A percentile compares a stretch with the other conserved stretches of the same genome.
Evolutionary conservation across 768 basidiomycete species (phyloP).

Genomic region (Leccinum rimulosum): DNA sequence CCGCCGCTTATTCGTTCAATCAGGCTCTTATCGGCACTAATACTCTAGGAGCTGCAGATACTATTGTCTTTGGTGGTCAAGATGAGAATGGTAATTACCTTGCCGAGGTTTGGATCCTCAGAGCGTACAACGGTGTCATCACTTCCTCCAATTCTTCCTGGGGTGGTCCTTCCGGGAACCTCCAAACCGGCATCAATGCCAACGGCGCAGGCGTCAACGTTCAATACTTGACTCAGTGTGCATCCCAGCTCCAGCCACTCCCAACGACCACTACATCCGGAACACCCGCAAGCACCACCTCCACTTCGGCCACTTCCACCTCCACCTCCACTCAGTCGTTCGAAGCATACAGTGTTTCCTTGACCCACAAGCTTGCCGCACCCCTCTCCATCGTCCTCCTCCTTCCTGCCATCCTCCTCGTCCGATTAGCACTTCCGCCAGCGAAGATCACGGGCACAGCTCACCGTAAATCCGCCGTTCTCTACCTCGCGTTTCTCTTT

Average conservation of each 20-base stretch:
- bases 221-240: constrained; percentile 60
- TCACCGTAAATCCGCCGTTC: constrained; percentile 25
- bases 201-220: constrained; percentile 65
- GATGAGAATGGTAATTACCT: constrained; percentile 65
- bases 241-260: constrained; percentile 34
- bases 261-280: constrained; percentile 25
- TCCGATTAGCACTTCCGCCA: constrained; percentile 42
- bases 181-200: constrained; percentile 63
- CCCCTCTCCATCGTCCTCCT: constrained; percentile 48
- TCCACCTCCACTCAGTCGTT: constrained; percentile 18
- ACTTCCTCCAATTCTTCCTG: constrained; percentile 54
- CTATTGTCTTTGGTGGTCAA: constrained; percentile 75
- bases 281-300: constrained; percentile 14
- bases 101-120: constrained; percentile 74
- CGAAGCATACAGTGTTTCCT: constrained; percentile 40
- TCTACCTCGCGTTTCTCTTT: constrained; percentile 39
- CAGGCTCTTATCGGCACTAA: constrained; percentile 55
- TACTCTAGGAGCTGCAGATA: constrained; percentile 54
- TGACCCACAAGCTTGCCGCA: constrained; percentile 45
- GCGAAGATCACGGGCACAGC: constrained; percentile 21
- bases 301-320: constrained; percentile 4
- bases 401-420: constrained; percentile 40
- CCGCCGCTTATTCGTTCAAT: constrained; percentile 56
- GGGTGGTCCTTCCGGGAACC: constrained; percentile 65
- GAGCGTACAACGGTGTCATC: constrained; percentile 65